Conservation (phyloP, 1,284 basidiomycete species). For the Irpex sp. region DNA sequence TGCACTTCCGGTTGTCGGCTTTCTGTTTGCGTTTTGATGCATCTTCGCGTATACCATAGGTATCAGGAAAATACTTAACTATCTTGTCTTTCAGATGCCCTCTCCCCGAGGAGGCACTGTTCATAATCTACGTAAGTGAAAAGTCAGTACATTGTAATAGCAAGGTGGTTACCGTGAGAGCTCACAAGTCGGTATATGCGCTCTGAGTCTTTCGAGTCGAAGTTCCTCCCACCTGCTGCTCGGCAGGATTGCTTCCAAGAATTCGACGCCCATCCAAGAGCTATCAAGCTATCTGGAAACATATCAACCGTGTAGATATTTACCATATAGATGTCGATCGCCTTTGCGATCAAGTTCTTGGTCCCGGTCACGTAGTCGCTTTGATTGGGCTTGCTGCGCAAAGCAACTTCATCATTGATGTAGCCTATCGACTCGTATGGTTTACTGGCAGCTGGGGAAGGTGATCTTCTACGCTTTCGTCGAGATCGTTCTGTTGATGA, state of each 20-base stretch:
- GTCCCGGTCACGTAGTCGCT: neutral
- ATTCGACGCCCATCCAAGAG: neutral
- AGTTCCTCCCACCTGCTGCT: neutral
- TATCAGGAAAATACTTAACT: too few species aligned
- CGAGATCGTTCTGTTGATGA: too few species aligned
- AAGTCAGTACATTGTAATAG: neutral
- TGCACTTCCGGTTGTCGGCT: too few species aligned
- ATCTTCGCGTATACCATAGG: too few species aligned
- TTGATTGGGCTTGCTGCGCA: neutral
- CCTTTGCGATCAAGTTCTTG: neutral
- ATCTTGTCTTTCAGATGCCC: neutral
- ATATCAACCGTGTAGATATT: neutral
- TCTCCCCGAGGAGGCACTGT: neutral
- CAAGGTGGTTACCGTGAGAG: neutral
- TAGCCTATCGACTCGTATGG: neutral
- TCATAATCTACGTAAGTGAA: neutral
- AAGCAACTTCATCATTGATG: neutral
- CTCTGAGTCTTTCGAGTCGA: neutral
- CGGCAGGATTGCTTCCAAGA: neutral
- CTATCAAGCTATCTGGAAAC: neutral
- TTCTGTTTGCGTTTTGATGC: too few species aligned
- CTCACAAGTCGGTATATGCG: neutral
- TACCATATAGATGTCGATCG: neutral
- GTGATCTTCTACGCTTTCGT: neutral
- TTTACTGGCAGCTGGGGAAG: neutral